Conservation (phyloP, 495 filamentous ascomycete genomes). For the Articulospora tetracladia region DNA sequence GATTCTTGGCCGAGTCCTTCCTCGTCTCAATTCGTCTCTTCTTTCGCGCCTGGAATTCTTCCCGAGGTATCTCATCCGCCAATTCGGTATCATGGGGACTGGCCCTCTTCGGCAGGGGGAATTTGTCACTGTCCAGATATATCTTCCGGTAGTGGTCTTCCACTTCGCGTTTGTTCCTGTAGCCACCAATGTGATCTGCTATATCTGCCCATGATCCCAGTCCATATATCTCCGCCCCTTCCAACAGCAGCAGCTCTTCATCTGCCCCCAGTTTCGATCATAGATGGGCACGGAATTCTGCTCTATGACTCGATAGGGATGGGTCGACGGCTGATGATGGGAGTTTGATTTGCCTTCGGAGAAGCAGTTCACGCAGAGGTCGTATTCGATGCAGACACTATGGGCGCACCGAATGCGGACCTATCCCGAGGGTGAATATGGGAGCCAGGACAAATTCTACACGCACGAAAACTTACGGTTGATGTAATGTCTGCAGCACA, state of each 20-base stretch:
- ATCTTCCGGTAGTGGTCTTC: conserved; percentile 86
- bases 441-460: not conserved
- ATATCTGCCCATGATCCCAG: conserved; percentile 97
- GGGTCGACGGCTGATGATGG: conserved; percentile 78
- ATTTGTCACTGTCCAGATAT: conserved; percentile 76
- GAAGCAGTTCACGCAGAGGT: conserved; percentile 96
- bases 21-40: conserved; percentile 91
- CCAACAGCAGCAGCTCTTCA: conserved; percentile 86
- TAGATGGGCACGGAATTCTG: conserved; percentile 98
- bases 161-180: conserved; percentile 90
- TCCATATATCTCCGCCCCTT: conserved; percentile 97
- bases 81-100: conserved; percentile 76
- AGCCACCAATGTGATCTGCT: conserved; percentile 96
- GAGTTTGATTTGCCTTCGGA: conserved; percentile 69
- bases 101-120: conserved; percentile 80
- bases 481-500: conserved; percentile 95
- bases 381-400: conserved; percentile 82
- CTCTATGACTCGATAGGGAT: conserved; percentile 91
- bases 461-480: conserved; percentile 57
- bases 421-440: conserved; percentile 37
- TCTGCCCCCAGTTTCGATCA: conserved; percentile 95
- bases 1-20: conserved; percentile 82
- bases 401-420: conserved; percentile 92
- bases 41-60: conserved; percentile 91
- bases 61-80: conserved; percentile 73